phyloP scores from a whole-genome alignment of 1,139 yeast species.

The Sugiyamaella xylanicola region DNA sequence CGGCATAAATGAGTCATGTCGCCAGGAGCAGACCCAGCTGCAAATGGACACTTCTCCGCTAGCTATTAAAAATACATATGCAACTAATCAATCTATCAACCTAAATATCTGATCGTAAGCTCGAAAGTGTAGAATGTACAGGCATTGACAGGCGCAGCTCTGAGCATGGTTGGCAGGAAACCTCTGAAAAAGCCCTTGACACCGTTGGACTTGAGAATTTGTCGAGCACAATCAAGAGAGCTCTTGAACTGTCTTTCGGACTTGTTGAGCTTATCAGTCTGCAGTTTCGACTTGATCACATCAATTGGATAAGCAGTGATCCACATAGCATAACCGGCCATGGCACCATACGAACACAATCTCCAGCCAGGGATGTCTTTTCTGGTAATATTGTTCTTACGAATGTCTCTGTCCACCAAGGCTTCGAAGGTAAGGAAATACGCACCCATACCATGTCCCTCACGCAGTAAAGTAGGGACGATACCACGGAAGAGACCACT shows the following conservation, averaged over 20 bases:
- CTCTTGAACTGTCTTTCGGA: slow-evolving; percentile 49
- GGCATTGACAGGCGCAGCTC: slow-evolving; percentile 98
- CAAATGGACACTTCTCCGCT: no score
- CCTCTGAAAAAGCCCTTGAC: slow-evolving; percentile 82
- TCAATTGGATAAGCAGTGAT: slow-evolving; percentile 78
- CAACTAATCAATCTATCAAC: slow-evolving; percentile 23
- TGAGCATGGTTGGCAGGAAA: slow-evolving; percentile 81
- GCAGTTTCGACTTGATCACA: slow-evolving; percentile 81
- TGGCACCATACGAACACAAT: slow-evolving; percentile 78
- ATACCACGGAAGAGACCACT: slow-evolving; percentile 74
- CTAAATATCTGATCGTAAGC: slow-evolving; percentile 56
- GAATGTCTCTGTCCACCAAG: slow-evolving; percentile 65
- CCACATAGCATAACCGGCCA: slow-evolving; percentile 89
- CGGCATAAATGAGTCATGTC: background rate
- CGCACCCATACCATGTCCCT: slow-evolving; percentile 83
- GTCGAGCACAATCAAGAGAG: slow-evolving; percentile 57
- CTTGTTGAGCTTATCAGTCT: slow-evolving; percentile 70
- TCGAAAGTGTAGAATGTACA: slow-evolving; percentile 94
- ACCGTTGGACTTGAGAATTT: slow-evolving; percentile 60
- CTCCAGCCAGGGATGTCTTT: slow-evolving; percentile 81
- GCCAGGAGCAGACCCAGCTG: slow-evolving; percentile 4
- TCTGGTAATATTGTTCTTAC: slow-evolving; percentile 50
- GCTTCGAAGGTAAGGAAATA: slow-evolving; percentile 91
- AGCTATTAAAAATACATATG: no score
- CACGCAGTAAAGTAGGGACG: slow-evolving; percentile 78